phyloP scores from a whole-genome alignment of 768 basidiomycete species.

The Xerocomellus chrysenteron region DNA sequence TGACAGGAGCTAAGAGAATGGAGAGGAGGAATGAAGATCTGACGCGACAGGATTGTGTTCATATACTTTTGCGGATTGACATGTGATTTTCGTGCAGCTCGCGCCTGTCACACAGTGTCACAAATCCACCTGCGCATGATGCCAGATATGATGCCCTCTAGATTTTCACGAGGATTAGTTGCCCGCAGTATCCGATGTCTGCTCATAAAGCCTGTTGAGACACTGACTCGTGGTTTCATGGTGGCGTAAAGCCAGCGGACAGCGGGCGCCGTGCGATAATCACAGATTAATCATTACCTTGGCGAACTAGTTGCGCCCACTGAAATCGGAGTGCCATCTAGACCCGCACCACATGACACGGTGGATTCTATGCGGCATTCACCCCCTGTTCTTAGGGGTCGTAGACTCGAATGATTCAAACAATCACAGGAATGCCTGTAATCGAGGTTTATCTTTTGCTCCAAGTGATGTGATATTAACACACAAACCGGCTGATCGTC shows the following conservation, averaged over 20 bases:
- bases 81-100: conserved; percentile 24
- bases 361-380: background rate
- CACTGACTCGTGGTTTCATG: background rate
- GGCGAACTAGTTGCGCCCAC: background rate
- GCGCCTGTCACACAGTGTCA: conserved; percentile 27
- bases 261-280: background rate
- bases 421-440: conserved; percentile 6
- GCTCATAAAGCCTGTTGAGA: background rate
- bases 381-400: conserved; percentile 11
- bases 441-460: conserved; percentile 1
- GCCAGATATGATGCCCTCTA: background rate
- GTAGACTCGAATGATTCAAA: background rate
- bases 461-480: conserved; percentile 5
- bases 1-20: conserved; percentile 15
- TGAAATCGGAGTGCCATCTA: background rate
- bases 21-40: conserved; percentile 3
- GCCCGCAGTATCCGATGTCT: background rate
- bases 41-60: conserved; percentile 23
- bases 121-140: conserved; percentile 1
- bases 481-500: conserved; percentile 7
- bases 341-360: background rate
- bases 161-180: conserved; percentile 7
- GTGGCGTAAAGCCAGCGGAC: background rate
- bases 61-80: conserved; percentile 22
- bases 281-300: background rate